Conservation (phyloP, 306 rosid genomes). For the Vachellia collinsii region DNA sequence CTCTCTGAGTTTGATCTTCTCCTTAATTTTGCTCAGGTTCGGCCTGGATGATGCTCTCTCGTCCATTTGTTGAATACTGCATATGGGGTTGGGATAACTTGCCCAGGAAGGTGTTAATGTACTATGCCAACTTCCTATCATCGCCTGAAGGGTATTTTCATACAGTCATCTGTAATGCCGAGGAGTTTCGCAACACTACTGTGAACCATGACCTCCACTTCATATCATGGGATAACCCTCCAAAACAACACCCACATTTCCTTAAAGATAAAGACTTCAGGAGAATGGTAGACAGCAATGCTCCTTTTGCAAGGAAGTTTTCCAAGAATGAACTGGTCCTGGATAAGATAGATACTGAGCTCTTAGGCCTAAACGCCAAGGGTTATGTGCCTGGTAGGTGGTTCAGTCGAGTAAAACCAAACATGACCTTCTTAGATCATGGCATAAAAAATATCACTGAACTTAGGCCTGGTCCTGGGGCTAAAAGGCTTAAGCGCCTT, state of each 20-base stretch:
- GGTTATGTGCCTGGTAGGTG: conserved; percentile 71
- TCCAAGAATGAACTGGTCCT: conserved; percentile 59
- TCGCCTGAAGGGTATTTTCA: conserved; percentile 86
- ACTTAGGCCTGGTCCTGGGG: conserved; percentile 70
- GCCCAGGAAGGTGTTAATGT: conserved; percentile 78
- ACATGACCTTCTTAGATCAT: conserved; percentile 34
- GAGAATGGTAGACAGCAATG: conserved; percentile 70
- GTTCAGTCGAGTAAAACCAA: conserved; percentile 44
- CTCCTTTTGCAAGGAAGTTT: conserved; percentile 77
- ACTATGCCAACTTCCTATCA: conserved; percentile 82
- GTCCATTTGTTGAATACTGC: conserved; percentile 65
- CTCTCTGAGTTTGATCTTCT: conserved; percentile 13
- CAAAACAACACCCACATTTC: conserved; percentile 81
- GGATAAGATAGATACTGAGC: conserved; percentile 60
- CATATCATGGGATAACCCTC: conserved; percentile 90
- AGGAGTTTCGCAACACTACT: conserved; percentile 71
- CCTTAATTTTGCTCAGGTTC: conserved; percentile 59
- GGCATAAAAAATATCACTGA: conserved; percentile 49
- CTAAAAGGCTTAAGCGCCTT: conserved; percentile 60
- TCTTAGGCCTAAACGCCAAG: conserved; percentile 55
- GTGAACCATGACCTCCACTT: conserved; percentile 87
- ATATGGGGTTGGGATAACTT: conserved; percentile 92
- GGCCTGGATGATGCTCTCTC: conserved; percentile 94
- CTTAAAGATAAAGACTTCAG: conserved; percentile 54
- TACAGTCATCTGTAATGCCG: conserved; percentile 79